Percentiles rank a stretch among this genome's conserved stretches.
Conservation (phyloP, 2,329 filamentous ascomycete genomes). For the Trichocomaceae sp. region DNA sequence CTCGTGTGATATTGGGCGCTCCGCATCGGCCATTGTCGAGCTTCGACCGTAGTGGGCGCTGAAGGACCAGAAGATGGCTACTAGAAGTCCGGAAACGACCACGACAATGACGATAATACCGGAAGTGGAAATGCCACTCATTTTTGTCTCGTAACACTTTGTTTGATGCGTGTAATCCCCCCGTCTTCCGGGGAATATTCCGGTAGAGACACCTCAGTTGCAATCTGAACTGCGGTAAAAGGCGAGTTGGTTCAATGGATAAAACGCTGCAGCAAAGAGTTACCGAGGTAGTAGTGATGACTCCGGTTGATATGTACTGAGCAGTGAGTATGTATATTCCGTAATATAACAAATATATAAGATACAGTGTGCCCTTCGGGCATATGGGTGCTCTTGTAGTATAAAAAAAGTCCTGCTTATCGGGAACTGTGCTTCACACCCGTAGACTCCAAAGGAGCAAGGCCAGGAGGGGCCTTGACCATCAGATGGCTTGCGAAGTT, state of each 20-base stretch:
- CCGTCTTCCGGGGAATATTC: not conserved
- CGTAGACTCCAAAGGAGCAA: slow-evolving; percentile 7
- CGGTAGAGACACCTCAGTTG: not conserved
- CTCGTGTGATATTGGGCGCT: slow-evolving; percentile 1
- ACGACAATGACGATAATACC: slow-evolving; percentile 15
- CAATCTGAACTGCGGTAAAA: not conserved
- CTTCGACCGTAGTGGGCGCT: slow-evolving; percentile 4
- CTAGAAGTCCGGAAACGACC: slow-evolving; percentile 1
- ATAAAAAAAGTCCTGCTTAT: not conserved
- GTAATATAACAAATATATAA: not conserved
- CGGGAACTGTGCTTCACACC: not conserved
- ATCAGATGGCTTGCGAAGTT: not conserved
- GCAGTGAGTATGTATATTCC: not conserved
- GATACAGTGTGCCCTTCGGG: no score
- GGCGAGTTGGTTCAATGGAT: no score
- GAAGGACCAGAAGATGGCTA: slow-evolving; percentile 14
- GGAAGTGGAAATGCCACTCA: slow-evolving; percentile 9
- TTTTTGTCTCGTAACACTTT: not conserved
- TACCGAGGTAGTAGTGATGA: not conserved
- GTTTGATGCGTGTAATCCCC: not conserved
- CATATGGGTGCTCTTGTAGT: no score
- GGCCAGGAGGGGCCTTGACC: not conserved
- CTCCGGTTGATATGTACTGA: not conserved
- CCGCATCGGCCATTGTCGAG: not conserved
- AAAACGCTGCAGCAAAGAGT: not conserved